Base-by-base conservation (phyloP, 306 rosid genomes). In the Ceratonia siliqua region DNA sequence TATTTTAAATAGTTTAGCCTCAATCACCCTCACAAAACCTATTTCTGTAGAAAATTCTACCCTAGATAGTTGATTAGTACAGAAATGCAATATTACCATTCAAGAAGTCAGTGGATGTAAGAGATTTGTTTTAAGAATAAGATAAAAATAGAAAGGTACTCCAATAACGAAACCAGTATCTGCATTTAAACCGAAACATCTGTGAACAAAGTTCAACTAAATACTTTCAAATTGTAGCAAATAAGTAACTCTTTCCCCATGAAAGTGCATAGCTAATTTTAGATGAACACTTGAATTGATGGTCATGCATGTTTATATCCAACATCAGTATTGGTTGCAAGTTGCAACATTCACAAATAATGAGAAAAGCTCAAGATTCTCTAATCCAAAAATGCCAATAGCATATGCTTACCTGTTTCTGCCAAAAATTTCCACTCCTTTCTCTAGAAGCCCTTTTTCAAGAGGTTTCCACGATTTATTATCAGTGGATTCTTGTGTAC, bases 391-490 rank as follows among this genome's bases (percentile, higher is more conserved):
- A 69, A 56, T 2, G n/a, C n/a, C 25, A 45, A 35, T 45, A 38
- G 35, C 67, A 72, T 73, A 63, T 68, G 75, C 94, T 78, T 62
- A 94, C 97, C 98, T 91, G 89, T 90, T 89, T 79, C 87, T 82
- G 66, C 97, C 97, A 86, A 94, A 94, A 70, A 94, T 91, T 80
- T 89, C 91, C 75, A 84, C 65, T 56, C 98, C 98, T 89, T 94
- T 91, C 74, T 94, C 96, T 25, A 91, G 76, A 87, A 94, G 94
- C 55, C 90, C 92, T 42, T 85, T 88, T 79, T 94, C 98, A 76
- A 94, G 82, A 78, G 88, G 72, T 86, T 83, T 91, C 98, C 98
- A 94, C 43, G 89, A 74, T 75, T 83, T 91, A 77, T 88, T 87
- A 64, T 84, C 91, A 48, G 58, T 67, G 30, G 70, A 41, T 71